Evolutionary conservation across 1,284 basidiomycete genomes (phyloP).

Genomic region (Microbotryum violaceum): DNA sequence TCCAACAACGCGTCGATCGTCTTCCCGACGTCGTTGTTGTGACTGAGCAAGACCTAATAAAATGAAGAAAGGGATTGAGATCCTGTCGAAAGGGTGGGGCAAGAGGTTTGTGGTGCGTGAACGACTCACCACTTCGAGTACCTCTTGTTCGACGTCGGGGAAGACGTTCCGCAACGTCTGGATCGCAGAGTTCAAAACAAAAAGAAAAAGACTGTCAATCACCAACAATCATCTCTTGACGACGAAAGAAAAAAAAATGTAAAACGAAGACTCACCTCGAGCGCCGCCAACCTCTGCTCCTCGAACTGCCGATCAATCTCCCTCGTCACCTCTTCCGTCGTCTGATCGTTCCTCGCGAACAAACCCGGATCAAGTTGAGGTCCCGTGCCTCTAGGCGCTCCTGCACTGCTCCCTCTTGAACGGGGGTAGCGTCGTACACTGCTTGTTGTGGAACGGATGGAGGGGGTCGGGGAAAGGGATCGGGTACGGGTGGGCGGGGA

Average conservation of each 20-base stretch:
- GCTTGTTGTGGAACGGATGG: slow-evolving; percentile 30
- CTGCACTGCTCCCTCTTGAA: not conserved
- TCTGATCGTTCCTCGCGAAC: slow-evolving; percentile 44
- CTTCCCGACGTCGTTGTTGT: slow-evolving; percentile 75
- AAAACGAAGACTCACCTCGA: slow-evolving; percentile 13
- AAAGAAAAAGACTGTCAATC: too few relatives aligned
- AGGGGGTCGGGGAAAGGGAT: too few relatives aligned
- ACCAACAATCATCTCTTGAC: too few relatives aligned
- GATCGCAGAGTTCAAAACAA: too few relatives aligned
- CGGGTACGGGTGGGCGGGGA: slow-evolving; percentile 14
- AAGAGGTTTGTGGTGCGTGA: too few relatives aligned
- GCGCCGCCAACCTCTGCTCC: slow-evolving; percentile 32
- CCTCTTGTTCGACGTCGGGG: slow-evolving; percentile 66
- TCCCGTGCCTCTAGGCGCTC: slow-evolving; percentile 4
- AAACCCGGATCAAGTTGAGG: slow-evolving; percentile 26
- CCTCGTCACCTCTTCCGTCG: slow-evolving; percentile 51
- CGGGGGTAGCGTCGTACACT: slow-evolving; percentile 15
- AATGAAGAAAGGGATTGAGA: not conserved
- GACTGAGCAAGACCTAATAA: slow-evolving; percentile 59
- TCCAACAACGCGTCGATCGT: slow-evolving; percentile 78
- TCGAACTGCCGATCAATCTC: slow-evolving; percentile 69
- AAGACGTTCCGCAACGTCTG: slow-evolving; percentile 77
- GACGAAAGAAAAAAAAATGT: too few relatives aligned
- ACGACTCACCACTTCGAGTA: slow-evolving; percentile 58
- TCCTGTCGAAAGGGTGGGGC: too few relatives aligned